Conservation (phyloP, 2,329 filamentous ascomycete genomes). For the Botrytis galanthina region DNA sequence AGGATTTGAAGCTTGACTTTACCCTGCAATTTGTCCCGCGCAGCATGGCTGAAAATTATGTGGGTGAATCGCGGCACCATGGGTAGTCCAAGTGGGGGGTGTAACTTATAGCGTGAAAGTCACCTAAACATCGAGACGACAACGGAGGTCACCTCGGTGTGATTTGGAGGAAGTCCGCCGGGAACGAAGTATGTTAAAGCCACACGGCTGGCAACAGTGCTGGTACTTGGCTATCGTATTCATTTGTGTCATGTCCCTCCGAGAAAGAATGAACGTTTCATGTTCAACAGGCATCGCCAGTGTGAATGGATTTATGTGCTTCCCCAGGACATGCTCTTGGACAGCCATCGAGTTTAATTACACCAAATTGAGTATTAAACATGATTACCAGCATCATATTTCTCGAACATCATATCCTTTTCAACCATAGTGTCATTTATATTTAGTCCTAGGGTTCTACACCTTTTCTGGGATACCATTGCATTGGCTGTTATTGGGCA, state of each 20-base stretch:
- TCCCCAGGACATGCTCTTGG: neutral
- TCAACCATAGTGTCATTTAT: neutral
- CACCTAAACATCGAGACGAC: slow-evolving; percentile 3
- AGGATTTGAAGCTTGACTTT: slow-evolving; percentile 5
- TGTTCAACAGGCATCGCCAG: neutral
- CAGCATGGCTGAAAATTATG: slow-evolving; percentile 6
- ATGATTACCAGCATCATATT: neutral
- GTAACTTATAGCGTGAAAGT: slow-evolving; percentile 3
- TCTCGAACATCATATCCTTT: neutral
- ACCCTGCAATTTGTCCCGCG: slow-evolving; percentile 8
- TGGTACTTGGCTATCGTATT: neutral
- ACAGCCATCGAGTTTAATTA: neutral
- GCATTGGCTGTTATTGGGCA: slow-evolving; percentile 2
- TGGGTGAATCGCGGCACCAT: slow-evolving; percentile 15
- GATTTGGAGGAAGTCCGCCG: neutral
- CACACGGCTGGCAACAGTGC: slow-evolving; percentile 8
- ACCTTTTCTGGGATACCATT: neutral
- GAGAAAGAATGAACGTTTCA: slow-evolving; percentile 2
- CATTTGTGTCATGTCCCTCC: neutral
- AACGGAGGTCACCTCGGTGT: slow-evolving; percentile 9
- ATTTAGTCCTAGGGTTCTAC: neutral
- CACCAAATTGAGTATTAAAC: neutral
- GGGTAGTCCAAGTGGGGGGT: slow-evolving; percentile 1
- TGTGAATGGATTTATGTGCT: neutral
- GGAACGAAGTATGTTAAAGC: slow-evolving; percentile 6